These are phyloP conservation scores for Acrocalymma vagum DNA, from an alignment of 2,329 filamentous ascomycete genomes.

Conservation along the genomic window DNA sequence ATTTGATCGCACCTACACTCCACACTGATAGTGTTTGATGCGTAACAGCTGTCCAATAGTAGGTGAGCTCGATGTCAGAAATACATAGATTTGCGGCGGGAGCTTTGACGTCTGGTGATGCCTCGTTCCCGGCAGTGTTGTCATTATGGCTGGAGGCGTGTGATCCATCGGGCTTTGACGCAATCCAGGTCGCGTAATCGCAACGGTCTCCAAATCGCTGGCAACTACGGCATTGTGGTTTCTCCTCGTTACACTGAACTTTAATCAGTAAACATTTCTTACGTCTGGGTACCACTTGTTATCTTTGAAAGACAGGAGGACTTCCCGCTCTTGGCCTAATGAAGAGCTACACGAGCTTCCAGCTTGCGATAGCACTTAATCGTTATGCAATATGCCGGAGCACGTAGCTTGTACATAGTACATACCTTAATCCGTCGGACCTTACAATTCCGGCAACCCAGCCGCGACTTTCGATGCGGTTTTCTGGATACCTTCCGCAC, in stretches of 20 bases:
- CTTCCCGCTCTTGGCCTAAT: no score
- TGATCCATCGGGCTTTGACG: no score
- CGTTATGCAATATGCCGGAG: no score
- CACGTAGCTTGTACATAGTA: no score
- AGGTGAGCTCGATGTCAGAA: conserved; percentile 18
- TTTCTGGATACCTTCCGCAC: conserved; percentile 10
- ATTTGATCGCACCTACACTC: conserved; percentile 8
- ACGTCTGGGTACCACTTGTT: no score
- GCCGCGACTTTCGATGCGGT: conserved; percentile 20
- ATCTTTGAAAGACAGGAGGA: no score
- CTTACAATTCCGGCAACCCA: conserved; percentile 23
- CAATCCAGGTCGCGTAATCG: conserved; percentile 27
- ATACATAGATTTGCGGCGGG: conserved; percentile 1
- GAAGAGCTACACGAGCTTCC: no score
- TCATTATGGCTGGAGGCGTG: background rate
- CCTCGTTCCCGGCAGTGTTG: background rate
- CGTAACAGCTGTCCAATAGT: conserved; percentile 22
- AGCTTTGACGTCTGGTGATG: background rate
- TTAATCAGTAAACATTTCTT: no score
- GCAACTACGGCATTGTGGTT: conserved; percentile 35
- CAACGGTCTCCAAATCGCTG: conserved; percentile 29
- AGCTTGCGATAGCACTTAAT: no score
- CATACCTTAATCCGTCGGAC: conserved; percentile 19
- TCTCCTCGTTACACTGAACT: conserved; percentile 40
- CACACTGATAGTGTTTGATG: conserved; percentile 12